Percentiles rank a stretch among this genome's conserved stretches.
These are phyloP conservation scores for Holtermanniella nyarrowii DNA, from an alignment of 768 basidiomycete species.

Conservation along the genomic window DNA sequence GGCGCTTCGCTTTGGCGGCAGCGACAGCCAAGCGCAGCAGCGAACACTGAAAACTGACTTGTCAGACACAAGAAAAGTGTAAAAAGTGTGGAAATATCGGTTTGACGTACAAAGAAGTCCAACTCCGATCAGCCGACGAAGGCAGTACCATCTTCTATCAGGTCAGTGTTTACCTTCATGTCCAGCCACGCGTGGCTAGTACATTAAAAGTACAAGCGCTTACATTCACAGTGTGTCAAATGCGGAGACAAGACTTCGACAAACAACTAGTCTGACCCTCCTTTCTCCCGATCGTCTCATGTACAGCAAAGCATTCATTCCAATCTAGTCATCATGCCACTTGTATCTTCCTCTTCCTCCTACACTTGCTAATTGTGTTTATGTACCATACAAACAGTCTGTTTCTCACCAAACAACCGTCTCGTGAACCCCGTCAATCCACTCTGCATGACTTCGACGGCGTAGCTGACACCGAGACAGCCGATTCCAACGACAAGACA, in stretches of 20 bases:
- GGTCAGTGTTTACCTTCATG: no score
- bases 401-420: no score
- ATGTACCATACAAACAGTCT: no score
- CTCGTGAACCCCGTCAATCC: no score
- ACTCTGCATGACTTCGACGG: background rate
- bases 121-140: conserved; percentile 87
- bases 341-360: no score
- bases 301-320: background rate
- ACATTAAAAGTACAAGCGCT: background rate
- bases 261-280: conserved; percentile 33
- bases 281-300: conserved; percentile 2
- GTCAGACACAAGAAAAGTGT: conserved; percentile 77
- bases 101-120: conserved; percentile 79
- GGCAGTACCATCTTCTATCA: conserved; percentile 89
- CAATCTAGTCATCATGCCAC: no score
- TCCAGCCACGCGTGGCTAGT: background rate
- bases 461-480: background rate
- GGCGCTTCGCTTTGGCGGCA: conserved; percentile 6
- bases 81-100: conserved; percentile 74
- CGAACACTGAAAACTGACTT: background rate
- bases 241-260: conserved; percentile 38
- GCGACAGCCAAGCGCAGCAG: background rate
- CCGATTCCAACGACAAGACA: background rate
- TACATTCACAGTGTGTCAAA: conserved; percentile 25
- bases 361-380: no score